phyloP scores from a whole-genome alignment of 2,329 filamentous ascomycete genomes.

The Penicillium sp. region DNA sequence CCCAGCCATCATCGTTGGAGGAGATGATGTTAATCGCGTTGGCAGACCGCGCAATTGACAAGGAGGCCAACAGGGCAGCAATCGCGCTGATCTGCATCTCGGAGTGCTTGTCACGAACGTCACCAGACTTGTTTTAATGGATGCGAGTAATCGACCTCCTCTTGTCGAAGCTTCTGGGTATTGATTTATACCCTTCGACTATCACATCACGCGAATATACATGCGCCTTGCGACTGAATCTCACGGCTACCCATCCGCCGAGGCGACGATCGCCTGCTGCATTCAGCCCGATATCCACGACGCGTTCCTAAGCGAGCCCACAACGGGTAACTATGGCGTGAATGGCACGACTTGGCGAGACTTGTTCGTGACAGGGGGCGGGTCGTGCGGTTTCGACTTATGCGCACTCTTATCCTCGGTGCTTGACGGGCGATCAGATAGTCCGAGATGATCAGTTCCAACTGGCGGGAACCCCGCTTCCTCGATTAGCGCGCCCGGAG shows the following conservation, averaged over 20 bases:
- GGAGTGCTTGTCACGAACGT: neutral
- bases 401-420: neutral
- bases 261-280: slow-evolving; percentile 1
- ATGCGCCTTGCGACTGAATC: neutral
- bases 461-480: neutral
- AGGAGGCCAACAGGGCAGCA: slow-evolving; percentile 8
- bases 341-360: neutral
- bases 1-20: slow-evolving; percentile 74
- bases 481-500: neutral
- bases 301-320: slow-evolving; percentile 5
- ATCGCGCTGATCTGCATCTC: slow-evolving; percentile 26
- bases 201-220: neutral
- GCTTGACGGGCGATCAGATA: neutral
- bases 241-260: slow-evolving; percentile 1
- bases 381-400: neutral
- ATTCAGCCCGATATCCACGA: slow-evolving; percentile 2
- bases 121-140: neutral
- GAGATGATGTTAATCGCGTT: slow-evolving; percentile 59
- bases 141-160: neutral
- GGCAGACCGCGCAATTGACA: slow-evolving; percentile 22
- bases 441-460: slow-evolving; percentile 5
- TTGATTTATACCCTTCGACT: neutral
- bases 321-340: neutral
- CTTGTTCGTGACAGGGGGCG: neutral
- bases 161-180: neutral